A percentile compares a stretch with the other conserved stretches of the same genome.
Conservation (phyloP, 805 yeast species). For the Priceomyces haplophilus region DNA sequence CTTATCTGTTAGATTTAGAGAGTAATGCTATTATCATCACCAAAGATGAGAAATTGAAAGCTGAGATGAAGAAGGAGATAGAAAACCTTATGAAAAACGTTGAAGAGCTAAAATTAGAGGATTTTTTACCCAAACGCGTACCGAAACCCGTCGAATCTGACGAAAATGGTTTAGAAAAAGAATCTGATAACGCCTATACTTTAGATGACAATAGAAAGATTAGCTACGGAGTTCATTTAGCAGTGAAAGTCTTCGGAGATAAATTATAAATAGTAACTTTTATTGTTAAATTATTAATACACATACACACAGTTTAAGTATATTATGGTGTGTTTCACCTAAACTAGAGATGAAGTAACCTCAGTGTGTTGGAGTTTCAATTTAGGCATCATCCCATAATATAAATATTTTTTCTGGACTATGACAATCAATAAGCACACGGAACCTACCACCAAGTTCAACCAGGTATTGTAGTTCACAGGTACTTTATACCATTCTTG, state of each 20-base stretch:
- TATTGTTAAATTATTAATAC: background rate
- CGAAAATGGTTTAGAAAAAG: slow-evolving; percentile 1
- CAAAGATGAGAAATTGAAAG: slow-evolving; percentile 55
- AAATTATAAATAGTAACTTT: slow-evolving; percentile 30
- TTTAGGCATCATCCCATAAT: slow-evolving; percentile 5
- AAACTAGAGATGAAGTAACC: background rate
- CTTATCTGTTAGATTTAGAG: slow-evolving; percentile 85
- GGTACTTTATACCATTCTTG: slow-evolving; percentile 20
- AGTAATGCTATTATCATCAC: slow-evolving; percentile 81
- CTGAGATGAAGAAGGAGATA: slow-evolving; percentile 59
- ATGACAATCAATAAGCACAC: slow-evolving; percentile 4
- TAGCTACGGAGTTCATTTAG: slow-evolving; percentile 59
- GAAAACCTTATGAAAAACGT: slow-evolving; percentile 56
- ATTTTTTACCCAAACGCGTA: slow-evolving; percentile 45
- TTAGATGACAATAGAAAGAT: slow-evolving; percentile 58
- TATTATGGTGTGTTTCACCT: background rate
- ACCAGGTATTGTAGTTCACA: slow-evolving; percentile 19
- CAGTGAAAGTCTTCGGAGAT: slow-evolving; percentile 61
- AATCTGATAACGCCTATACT: slow-evolving; percentile 20
- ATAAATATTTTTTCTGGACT: slow-evolving; percentile 7
- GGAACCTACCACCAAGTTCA: slow-evolving; percentile 3
- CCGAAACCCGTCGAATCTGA: slow-evolving; percentile 7
- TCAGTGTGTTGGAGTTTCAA: background rate
- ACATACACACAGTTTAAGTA: background rate
- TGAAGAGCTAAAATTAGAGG: slow-evolving; percentile 50